phyloP scores from a whole-genome alignment of 306 rosid genomes.

The Crataegus laevigata region DNA sequence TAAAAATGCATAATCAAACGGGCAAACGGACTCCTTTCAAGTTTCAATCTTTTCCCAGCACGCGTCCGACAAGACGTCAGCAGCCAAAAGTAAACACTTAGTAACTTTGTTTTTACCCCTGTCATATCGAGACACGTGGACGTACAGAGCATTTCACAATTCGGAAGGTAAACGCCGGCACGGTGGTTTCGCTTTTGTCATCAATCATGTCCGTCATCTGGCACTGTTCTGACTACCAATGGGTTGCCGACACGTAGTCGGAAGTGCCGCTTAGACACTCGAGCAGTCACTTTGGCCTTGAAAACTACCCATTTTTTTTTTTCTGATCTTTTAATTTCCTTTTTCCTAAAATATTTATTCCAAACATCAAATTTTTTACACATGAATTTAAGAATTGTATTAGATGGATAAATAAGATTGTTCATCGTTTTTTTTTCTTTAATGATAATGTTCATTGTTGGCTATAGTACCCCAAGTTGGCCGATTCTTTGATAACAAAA shows the following conservation, averaged over 20 bases:
- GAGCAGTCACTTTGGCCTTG: background rate
- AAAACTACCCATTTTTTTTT: background rate
- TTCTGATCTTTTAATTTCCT: background rate
- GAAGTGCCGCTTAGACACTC: background rate
- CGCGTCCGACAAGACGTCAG: slow-evolving; percentile 18
- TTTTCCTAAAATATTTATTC: too few species aligned
- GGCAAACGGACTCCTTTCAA: background rate
- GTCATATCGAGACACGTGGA: slow-evolving; percentile 8
- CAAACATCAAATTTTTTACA: too few species aligned
- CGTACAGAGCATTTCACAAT: too few species aligned
- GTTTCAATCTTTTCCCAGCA: background rate
- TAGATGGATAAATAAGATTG: too few species aligned
- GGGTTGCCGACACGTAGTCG: background rate
- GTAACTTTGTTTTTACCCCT: background rate
- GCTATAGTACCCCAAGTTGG: too few species aligned
- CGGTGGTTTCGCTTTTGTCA: background rate
- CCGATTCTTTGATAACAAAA: too few species aligned
- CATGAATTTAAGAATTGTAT: too few species aligned
- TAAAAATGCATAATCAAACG: background rate
- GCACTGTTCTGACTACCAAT: background rate
- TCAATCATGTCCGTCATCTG: slow-evolving; percentile 11
- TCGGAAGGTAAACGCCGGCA: background rate
- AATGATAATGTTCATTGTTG: too few species aligned
- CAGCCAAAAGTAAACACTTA: background rate
- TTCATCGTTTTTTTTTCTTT: too few species aligned